Conservation (phyloP, 2,329 filamentous ascomycete genomes). For the Furcasterigmium sp. region DNA sequence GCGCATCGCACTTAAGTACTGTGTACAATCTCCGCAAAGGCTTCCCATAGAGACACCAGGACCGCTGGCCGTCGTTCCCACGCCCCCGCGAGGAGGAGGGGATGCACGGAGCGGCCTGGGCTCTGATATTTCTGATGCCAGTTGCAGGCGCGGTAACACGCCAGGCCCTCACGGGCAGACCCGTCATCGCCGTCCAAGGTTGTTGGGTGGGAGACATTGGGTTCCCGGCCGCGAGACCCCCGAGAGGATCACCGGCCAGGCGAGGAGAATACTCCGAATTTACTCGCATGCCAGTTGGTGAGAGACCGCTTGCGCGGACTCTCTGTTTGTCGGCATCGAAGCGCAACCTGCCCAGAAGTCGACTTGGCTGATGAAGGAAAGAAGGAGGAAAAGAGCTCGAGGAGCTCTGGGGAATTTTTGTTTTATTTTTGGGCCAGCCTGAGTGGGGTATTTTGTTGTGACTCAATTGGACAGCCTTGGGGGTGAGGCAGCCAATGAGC, state of each 20-base stretch:
- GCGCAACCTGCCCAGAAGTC: slow-evolving; percentile 84
- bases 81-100: too few species aligned
- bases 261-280: slow-evolving; percentile 97
- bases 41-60: slow-evolving; percentile 71
- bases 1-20: slow-evolving; percentile 97
- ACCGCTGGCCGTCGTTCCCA: slow-evolving; percentile 24
- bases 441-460: slow-evolving; percentile 3
- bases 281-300: slow-evolving; percentile 72
- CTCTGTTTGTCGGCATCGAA: slow-evolving; percentile 86
- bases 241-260: slow-evolving; percentile 20
- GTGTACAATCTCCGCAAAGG: slow-evolving; percentile 87
- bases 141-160: slow-evolving; percentile 78
- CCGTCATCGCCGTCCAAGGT: slow-evolving; percentile 27
- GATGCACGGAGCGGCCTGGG: slow-evolving; percentile 24
- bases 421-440: slow-evolving; percentile 7
- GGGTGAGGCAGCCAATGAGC: slow-evolving; percentile 11
- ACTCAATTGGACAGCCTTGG: slow-evolving; percentile 10
- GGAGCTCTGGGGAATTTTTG: slow-evolving; percentile 6
- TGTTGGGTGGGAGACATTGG: neutral
- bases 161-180: slow-evolving; percentile 82
- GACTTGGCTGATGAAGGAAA: slow-evolving; percentile 34
- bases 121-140: slow-evolving; percentile 89
- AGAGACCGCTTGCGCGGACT: slow-evolving; percentile 28
- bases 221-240: neutral
- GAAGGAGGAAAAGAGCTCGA: slow-evolving; percentile 14